phyloP scores from a whole-genome alignment of 108 stramenopile species.

The Schizochytrium sp. region DNA sequence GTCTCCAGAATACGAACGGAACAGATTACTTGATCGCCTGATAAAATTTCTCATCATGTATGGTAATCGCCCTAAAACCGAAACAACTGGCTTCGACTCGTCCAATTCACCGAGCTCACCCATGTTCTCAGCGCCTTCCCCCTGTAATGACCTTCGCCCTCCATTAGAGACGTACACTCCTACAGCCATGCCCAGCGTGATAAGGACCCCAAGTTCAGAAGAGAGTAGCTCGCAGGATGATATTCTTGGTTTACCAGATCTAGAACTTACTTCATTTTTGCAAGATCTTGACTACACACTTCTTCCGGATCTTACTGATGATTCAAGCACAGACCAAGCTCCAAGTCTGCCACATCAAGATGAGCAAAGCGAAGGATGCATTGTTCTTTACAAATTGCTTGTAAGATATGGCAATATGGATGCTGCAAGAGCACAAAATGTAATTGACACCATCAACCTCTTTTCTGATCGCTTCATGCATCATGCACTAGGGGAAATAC shows the following conservation, averaged over 20 bases:
- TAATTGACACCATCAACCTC: neutral
- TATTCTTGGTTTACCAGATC: neutral
- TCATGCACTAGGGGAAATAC: neutral
- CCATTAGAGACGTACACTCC: no score
- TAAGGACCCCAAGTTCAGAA: neutral
- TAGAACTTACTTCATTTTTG: neutral
- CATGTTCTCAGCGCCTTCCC: no score
- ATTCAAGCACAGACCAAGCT: neutral
- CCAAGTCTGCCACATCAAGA: neutral
- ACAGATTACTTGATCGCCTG: neutral
- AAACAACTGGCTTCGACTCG: neutral
- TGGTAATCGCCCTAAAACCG: neutral
- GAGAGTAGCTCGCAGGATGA: neutral
- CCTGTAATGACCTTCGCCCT: no score
- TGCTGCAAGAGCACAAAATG: neutral
- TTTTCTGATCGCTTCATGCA: neutral
- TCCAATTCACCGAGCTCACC: neutral
- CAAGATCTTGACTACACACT: neutral
- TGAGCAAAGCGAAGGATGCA: neutral
- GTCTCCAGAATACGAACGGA: neutral
- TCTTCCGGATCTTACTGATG: neutral
- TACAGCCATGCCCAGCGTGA: neutral
- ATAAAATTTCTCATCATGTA: conserved; percentile 20
- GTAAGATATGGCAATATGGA: neutral
- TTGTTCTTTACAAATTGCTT: neutral